Percentiles rank a stretch among this genome's conserved stretches.
Conservation (phyloP, 2,329 filamentous ascomycete species). For the Aplosporella prunicola region DNA sequence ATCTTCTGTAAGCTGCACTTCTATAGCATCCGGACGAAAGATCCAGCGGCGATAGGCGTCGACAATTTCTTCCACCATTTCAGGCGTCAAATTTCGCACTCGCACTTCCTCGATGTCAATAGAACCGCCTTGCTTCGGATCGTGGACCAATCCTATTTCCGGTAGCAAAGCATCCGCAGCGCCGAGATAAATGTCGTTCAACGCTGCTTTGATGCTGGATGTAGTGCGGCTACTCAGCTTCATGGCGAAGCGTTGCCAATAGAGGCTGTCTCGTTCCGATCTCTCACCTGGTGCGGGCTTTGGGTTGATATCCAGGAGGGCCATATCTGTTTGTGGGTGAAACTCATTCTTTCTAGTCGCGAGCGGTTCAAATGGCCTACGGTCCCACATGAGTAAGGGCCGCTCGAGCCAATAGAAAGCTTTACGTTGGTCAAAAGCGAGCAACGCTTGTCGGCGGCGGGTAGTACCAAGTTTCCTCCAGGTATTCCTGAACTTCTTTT, state of each 20-base stretch:
- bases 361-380: constrained; percentile 61
- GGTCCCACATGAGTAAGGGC: constrained; percentile 57
- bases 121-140: constrained; percentile 25
- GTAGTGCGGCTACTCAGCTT: neutral
- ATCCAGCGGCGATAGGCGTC: constrained; percentile 27
- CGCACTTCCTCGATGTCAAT: constrained; percentile 22
- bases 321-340: constrained; percentile 50
- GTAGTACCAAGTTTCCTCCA: neutral
- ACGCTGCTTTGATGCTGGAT: neutral
- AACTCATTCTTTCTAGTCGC: constrained; percentile 51
- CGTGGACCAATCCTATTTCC: constrained; percentile 19
- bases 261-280: constrained; percentile 4
- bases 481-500: neutral
- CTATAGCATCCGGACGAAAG: constrained; percentile 19
- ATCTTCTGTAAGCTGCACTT: neutral
- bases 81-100: constrained; percentile 22
- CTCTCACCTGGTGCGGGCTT: constrained; percentile 22
- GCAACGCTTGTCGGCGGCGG: neutral
- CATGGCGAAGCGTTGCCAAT: constrained; percentile 2
- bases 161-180: constrained; percentile 3
- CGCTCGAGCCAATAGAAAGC: constrained; percentile 40
- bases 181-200: neutral
- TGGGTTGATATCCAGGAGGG: constrained; percentile 60
- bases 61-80: constrained; percentile 24
- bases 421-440: constrained; percentile 41